Evolutionary conservation across 345 rosid genomes (phyloP), one percentile per base, ranked within the genome.

Genomic region (Rhodomyrtus tomentosa): DNA sequence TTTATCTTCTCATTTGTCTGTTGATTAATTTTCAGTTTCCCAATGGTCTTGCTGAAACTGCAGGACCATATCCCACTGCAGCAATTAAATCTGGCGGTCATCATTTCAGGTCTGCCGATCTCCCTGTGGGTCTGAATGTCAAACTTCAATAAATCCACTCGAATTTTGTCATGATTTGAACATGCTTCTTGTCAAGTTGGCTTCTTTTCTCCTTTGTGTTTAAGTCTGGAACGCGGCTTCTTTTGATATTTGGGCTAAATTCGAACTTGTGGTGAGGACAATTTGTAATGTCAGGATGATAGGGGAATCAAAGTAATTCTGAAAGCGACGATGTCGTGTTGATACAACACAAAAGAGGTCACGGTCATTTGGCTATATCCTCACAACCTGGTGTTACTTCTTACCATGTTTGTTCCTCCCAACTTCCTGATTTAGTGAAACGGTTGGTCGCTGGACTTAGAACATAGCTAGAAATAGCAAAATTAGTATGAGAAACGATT

Each of bases 331-430:
- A 56, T 25, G 72, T 58, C 14, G 6, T 32, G 10, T 15, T 15
- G 74, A 62, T 15, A 32, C 0, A 16, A 2, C 29, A 16, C 0
- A 0, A 32, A 29, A 62, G 24, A 62, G 36, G 4, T 62, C 74
- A 32, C 0, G 22, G 74, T 22, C 16, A 29, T 36, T 16, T 15
- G 22, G 4, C 74, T 15, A 3, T 29, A 16, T 58, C 9, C 42
- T 27, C 36, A 12, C 36, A 14, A 58, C 9, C 29, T 27, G 14
- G 4, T 27, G 72, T 27, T 27, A 58, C 14, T 9, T 2, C 32
- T 58, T 6, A 0, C 32, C 0, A 0, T 3, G 4, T 27, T 58
- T 58, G 0, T 7, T 58, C 72, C 0, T 58, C 38, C 6, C 72
- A 16, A 32, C 20, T 62, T 62, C 32, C 32, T 2, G 0, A 62